Evolutionary conservation across 495 filamentous ascomycete genomes (phyloP).

Genomic region (Daldinia childiae): DNA sequence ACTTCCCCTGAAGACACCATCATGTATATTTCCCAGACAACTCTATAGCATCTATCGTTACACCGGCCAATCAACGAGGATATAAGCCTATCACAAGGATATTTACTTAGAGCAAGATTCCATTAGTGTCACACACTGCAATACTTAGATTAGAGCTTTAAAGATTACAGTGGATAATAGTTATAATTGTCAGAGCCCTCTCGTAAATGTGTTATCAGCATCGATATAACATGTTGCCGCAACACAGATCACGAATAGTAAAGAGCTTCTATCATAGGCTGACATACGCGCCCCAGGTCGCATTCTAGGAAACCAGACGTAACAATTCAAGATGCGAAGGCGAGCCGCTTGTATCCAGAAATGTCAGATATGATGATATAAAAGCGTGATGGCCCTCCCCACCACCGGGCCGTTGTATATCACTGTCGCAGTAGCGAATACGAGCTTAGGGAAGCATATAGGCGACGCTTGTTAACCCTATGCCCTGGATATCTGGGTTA

Average conservation of each 20-base stretch:
- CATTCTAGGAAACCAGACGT: neutral
- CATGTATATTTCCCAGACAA: neutral
- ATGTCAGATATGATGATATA: no score
- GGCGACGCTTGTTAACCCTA: neutral
- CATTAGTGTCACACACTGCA: neutral
- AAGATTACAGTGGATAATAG: neutral
- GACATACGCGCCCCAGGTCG: neutral
- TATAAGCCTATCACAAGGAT: neutral
- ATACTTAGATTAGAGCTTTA: neutral
- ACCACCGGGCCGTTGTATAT: neutral
- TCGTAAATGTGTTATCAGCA: neutral
- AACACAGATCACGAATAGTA: neutral
- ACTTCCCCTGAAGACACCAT: neutral
- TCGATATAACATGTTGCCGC: neutral
- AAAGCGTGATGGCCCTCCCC: neutral
- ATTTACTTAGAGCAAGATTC: neutral
- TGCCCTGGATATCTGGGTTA: constrained; percentile 5
- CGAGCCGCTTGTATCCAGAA: neutral
- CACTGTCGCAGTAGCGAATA: constrained; percentile 15
- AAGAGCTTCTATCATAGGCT: neutral
- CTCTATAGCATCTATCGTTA: neutral
- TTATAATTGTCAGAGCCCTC: neutral
- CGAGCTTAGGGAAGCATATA: constrained; percentile 3
- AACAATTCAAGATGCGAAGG: neutral
- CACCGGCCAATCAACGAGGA: neutral